A percentile compares a stretch with the other conserved stretches of the same genome.
Evolutionary conservation across 2,329 filamentous ascomycete genomes (phyloP).

Genomic region (Cadophora gregata): DNA sequence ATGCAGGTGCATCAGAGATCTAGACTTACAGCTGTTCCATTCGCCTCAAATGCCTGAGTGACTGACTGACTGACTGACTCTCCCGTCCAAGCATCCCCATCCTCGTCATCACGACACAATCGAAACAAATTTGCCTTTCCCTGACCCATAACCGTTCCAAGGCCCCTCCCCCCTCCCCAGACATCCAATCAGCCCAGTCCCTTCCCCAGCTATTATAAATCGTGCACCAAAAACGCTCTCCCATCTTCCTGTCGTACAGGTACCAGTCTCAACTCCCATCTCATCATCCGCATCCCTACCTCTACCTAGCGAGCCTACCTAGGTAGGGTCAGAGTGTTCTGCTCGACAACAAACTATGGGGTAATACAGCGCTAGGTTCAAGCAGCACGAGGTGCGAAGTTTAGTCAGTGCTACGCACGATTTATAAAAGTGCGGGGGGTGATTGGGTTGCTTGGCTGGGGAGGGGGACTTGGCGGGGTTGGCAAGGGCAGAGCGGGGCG

Average conservation of each 20-base stretch:
- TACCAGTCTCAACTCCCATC: not conserved
- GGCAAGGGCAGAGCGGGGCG: no score
- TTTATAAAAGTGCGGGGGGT: no score
- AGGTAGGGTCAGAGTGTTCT: no score
- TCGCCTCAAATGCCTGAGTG: no score
- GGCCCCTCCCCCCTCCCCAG: not conserved
- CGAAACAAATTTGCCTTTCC: conserved; percentile 4
- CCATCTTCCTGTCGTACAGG: no score
- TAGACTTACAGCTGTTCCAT: not conserved
- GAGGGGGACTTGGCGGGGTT: no score
- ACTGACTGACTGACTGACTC: not conserved
- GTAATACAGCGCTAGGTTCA: no score
- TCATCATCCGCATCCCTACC: not conserved
- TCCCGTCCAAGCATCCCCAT: not conserved
- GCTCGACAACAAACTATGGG: no score
- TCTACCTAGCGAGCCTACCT: no score
- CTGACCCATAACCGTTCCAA: conserved; percentile 7
- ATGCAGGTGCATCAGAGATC: conserved; percentile 7
- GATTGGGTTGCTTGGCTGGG: no score
- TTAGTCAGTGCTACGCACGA: no score
- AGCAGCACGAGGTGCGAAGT: no score
- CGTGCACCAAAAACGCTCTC: not conserved
- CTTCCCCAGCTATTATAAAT: conserved; percentile 22
- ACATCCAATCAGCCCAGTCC: conserved; percentile 20
- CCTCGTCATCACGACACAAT: conserved; percentile 19